Percentiles rank a stretch among this genome's conserved stretches.
phyloP scores from a whole-genome alignment of 805 yeast species.

The Tetrapisispora arboricola region DNA sequence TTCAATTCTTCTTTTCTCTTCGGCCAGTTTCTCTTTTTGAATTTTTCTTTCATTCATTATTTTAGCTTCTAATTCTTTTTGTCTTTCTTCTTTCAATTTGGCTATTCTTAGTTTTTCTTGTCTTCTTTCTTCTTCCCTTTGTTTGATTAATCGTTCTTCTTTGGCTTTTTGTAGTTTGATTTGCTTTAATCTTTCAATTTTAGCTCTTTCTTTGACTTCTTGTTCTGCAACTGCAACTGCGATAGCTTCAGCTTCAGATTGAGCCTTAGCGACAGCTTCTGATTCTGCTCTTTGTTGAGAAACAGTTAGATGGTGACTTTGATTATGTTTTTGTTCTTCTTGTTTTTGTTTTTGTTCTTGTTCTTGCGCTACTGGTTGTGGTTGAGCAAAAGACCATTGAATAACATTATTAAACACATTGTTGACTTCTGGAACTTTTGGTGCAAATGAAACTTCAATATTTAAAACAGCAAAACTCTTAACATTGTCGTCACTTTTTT shows the following conservation, averaged over 20 bases:
- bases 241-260: slow-evolving; percentile 51
- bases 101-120: slow-evolving; percentile 1
- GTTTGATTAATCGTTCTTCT: neutral
- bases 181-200: neutral
- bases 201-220: neutral
- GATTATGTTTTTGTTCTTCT: no score
- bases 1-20: neutral
- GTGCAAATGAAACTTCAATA: slow-evolving; percentile 5
- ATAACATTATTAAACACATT: slow-evolving; percentile 7
- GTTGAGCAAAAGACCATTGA: slow-evolving; percentile 8
- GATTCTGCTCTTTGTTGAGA: slow-evolving; percentile 1
- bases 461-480: slow-evolving; percentile 12
- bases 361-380: neutral
- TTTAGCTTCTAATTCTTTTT: slow-evolving; percentile 2
- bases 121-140: slow-evolving; percentile 3
- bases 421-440: neutral
- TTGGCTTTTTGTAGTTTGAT: slow-evolving; percentile 4
- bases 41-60: neutral
- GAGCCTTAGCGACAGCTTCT: slow-evolving; percentile 3
- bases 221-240: slow-evolving; percentile 49
- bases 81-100: slow-evolving; percentile 1
- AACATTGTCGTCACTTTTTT: slow-evolving; percentile 4
- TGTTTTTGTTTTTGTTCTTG: neutral
- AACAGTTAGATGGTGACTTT: neutral
- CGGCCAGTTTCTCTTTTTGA: neutral